Evolutionary conservation across 2,329 filamentous ascomycete genomes (phyloP), one percentile per base, ranked within the genome.

Genomic region (Exophiala lecanii-corni): DNA sequence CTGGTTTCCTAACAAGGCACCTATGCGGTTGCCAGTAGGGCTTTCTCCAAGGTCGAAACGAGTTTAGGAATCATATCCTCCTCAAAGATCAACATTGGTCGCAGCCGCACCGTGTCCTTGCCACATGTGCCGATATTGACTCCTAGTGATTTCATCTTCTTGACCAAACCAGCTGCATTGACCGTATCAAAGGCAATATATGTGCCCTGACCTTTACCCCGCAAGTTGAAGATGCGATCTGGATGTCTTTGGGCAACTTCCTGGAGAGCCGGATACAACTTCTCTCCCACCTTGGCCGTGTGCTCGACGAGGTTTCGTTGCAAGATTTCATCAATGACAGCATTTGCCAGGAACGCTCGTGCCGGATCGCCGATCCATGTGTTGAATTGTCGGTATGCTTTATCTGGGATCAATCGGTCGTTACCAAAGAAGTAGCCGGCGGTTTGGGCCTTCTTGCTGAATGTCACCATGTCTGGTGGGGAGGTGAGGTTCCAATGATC

Each of bases 331-430:
- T 85, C 69, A 61, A 91, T 78, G 68, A 95, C 94, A 59, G 81
- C 84, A 51, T 85, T 80, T 82, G 94, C 94, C 54, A 95, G 75
- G 47, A 95, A 71, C 12, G 85, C 87, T 47, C 87, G 82, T 10
- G 84, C 82, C 12, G 89, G 89, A 69, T 95, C 89, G 58, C 89
- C 89, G 84, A 95, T 94, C 89, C 89, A 95, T 36, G 88, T 95
- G 75, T 95, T 95, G 76, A 95, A 95, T 69, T 95, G 89, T 50
- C 89, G 82, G 74, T 94, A 95, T 4, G 89, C 85, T 76, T 89
- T 89, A 74, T 94, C 94, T 50, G 89, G 89, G 9, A 86, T 76
- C 55, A 95, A 75, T 31, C 79, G 81, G 7, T 79, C 76, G 74
- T 92, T 83, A 49, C 84, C 84, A 62, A 82, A 95, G 75, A 92